phyloP scores from a whole-genome alignment of 805 yeast species.

The Yarrowia sp. region DNA sequence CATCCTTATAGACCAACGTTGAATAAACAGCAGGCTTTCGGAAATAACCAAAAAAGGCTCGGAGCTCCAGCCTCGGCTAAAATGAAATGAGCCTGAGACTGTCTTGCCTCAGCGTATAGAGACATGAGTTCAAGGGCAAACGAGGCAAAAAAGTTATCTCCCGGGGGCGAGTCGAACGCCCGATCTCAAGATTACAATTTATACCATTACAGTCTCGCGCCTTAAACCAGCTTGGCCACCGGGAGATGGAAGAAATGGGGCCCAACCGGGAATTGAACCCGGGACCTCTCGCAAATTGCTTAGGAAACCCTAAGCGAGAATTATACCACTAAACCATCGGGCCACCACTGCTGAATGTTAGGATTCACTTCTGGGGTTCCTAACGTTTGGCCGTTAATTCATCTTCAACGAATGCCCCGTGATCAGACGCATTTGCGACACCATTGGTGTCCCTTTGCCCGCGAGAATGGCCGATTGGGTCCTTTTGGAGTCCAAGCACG shows the following conservation, averaged over 20 bases:
- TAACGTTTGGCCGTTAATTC: no score
- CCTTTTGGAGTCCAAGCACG: no score
- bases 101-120: constrained; percentile 6
- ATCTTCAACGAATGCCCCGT: no score
- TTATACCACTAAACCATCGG: constrained; percentile 27
- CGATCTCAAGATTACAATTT: constrained; percentile 26
- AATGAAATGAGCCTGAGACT: not conserved
- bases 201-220: constrained; percentile 27
- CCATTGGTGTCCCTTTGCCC: no score
- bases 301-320: constrained; percentile 26
- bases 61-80: not conserved
- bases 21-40: not conserved
- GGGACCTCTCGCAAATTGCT: constrained; percentile 27
- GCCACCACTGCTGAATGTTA: not conserved
- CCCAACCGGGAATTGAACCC: constrained; percentile 28
- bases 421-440: no score
- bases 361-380: no score
- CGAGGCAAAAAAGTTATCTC: not conserved
- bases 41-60: not conserved
- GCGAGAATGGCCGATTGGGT: no score
- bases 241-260: constrained; percentile 5
- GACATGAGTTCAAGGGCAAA: not conserved
- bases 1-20: not conserved
- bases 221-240: constrained; percentile 28
- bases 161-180: constrained; percentile 28